Conservation (phyloP, 1,139 yeast genomes). For the Sugiyamaella sp. region DNA sequence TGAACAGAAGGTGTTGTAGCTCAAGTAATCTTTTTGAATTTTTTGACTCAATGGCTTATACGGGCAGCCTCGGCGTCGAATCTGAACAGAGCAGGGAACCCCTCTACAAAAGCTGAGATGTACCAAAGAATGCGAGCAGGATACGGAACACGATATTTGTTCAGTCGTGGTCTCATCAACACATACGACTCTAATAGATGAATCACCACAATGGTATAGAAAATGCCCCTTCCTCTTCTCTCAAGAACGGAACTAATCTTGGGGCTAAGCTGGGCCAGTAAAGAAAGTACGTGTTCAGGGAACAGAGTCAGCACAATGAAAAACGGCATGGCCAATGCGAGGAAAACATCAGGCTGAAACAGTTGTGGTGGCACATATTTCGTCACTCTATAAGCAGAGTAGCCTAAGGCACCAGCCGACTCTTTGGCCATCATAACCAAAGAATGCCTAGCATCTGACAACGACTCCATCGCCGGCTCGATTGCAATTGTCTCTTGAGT, state of each 20-base stretch:
- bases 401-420: constrained; percentile 71
- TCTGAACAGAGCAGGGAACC: constrained; percentile 40
- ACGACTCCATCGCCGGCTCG: constrained; percentile 52
- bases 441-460: constrained; percentile 58
- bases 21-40: no score
- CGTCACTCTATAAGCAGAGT: constrained; percentile 58
- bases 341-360: constrained; percentile 13
- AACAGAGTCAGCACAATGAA: neutral
- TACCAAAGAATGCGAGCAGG: constrained; percentile 35
- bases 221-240: neutral
- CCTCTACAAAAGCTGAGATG: constrained; percentile 37
- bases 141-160: constrained; percentile 40
- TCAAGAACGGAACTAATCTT: constrained; percentile 4
- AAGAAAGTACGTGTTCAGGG: neutral
- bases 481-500: constrained; percentile 56
- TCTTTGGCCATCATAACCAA: constrained; percentile 56
- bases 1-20: no score
- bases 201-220: constrained; percentile 22
- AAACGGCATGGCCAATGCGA: constrained; percentile 12
- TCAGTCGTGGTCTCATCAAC: constrained; percentile 35
- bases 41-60: constrained; percentile 4
- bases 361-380: constrained; percentile 32
- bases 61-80: constrained; percentile 23
- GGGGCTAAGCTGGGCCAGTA: constrained; percentile 17
- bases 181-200: constrained; percentile 39